A percentile compares a stretch with the other conserved stretches of the same genome.
Conservation (phyloP, 192 early-diverging fungal species). For the Backusella sp. region DNA sequence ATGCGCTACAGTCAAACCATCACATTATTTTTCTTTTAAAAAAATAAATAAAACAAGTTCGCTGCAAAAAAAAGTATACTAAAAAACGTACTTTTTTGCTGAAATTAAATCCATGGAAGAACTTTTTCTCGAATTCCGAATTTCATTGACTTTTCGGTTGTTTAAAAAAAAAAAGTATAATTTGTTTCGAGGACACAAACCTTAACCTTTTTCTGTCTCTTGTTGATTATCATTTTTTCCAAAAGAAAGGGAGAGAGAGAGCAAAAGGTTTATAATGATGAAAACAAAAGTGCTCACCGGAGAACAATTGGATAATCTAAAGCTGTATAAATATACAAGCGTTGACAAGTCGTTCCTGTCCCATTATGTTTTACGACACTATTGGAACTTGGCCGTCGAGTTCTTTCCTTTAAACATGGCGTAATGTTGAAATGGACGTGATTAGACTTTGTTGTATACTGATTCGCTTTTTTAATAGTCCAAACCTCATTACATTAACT, state of each 20-base stretch:
- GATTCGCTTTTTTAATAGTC: conserved; percentile 40
- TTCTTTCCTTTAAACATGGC: conserved; percentile 86
- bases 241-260: no score
- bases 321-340: conserved; percentile 84
- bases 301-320: conserved; percentile 53
- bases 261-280: no score
- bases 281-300: conserved; percentile 2
- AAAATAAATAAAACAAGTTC: no score
- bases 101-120: background rate
- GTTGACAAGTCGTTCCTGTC: conserved; percentile 79
- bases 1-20: no score
- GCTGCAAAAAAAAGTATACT: background rate
- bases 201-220: background rate
- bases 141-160: background rate
- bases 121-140: background rate
- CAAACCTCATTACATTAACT: conserved; percentile 88
- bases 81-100: background rate
- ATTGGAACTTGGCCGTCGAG: conserved; percentile 84
- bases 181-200: background rate
- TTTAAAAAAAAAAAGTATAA: background rate
- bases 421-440: conserved; percentile 37
- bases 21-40: no score
- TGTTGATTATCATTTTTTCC: background rate
- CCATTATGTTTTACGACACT: conserved; percentile 72
- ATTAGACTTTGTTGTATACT: background rate